Evolutionary conservation across 495 filamentous ascomycete species (phyloP).

Genomic region (Penicillium salamii): DNA sequence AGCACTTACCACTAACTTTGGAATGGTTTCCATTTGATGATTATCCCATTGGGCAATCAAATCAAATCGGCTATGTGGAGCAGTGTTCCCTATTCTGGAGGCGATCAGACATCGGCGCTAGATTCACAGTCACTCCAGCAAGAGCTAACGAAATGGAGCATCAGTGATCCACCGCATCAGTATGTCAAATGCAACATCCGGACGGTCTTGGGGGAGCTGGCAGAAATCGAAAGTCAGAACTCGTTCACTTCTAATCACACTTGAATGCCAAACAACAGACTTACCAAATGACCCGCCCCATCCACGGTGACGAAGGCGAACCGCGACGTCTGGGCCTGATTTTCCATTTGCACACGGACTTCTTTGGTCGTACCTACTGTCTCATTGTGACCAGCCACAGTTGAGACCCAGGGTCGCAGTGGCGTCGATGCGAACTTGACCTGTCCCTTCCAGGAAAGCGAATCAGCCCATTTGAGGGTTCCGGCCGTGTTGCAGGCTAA

Average conservation of each 20-base stretch:
- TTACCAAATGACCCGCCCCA: conserved; percentile 26
- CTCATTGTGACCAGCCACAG: conserved; percentile 15
- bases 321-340: conserved; percentile 6
- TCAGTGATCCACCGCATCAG: conserved; percentile 33
- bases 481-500: conserved; percentile 47
- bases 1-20: no score
- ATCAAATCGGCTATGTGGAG: no score
- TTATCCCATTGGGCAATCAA: no score
- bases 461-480: conserved; percentile 36
- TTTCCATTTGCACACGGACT: conserved; percentile 7
- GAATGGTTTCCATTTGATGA: no score
- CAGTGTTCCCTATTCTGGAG: no score
- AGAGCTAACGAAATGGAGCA: conserved; percentile 11
- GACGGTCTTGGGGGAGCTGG: conserved; percentile 35
- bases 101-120: no score
- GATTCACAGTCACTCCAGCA: no score
- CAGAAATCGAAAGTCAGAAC: conserved; percentile 1
- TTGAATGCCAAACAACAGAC: neutral
- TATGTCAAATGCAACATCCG: conserved; percentile 34
- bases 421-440: conserved; percentile 36
- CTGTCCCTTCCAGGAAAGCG: conserved; percentile 44
- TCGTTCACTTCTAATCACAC: neutral
- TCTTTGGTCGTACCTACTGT: conserved; percentile 23
- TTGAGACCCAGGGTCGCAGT: conserved; percentile 32
- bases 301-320: conserved; percentile 32